Conservation (phyloP, 2,329 filamentous ascomycete species). For the Phaeosphaeria sp. region DNA sequence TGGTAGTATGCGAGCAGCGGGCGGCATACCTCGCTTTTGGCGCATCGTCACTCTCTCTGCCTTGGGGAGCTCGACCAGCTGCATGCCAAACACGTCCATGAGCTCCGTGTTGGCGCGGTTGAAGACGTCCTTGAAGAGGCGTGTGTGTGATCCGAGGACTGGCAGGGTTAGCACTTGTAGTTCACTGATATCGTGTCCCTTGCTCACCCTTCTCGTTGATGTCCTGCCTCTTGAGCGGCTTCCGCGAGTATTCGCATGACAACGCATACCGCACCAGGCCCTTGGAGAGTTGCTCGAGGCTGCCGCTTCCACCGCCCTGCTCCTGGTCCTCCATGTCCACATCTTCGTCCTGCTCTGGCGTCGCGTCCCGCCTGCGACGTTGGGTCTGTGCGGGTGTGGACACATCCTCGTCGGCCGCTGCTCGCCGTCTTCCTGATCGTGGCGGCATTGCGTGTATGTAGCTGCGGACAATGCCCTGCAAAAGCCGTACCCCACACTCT, state of each 20-base stretch:
- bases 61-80: constrained; percentile 81
- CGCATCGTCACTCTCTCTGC: constrained; percentile 82
- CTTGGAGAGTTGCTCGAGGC: constrained; percentile 60
- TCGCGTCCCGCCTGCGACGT: constrained; percentile 22
- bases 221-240: constrained; percentile 64
- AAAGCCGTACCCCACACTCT: not conserved
- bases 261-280: constrained; percentile 68
- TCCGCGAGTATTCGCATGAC: constrained; percentile 66
- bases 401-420: constrained; percentile 18
- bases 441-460: constrained; percentile 12
- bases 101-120: constrained; percentile 76
- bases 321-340: constrained; percentile 19
- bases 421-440: constrained; percentile 4
- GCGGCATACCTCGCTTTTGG: constrained; percentile 75
- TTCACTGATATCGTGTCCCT: not conserved
- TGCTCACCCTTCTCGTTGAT: constrained; percentile 59
- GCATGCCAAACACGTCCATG: constrained; percentile 83
- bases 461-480: not conserved
- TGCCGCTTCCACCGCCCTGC: constrained; percentile 30
- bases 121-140: constrained; percentile 80
- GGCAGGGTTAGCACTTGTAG: constrained; percentile 6
- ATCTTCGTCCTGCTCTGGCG: constrained; percentile 32
- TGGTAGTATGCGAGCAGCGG: too few species aligned
- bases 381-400: constrained; percentile 27
- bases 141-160: constrained; percentile 73